Evolutionary conservation across 371 early-diverging fungal species (phyloP).

Genomic region (Mortierella polycephala): DNA sequence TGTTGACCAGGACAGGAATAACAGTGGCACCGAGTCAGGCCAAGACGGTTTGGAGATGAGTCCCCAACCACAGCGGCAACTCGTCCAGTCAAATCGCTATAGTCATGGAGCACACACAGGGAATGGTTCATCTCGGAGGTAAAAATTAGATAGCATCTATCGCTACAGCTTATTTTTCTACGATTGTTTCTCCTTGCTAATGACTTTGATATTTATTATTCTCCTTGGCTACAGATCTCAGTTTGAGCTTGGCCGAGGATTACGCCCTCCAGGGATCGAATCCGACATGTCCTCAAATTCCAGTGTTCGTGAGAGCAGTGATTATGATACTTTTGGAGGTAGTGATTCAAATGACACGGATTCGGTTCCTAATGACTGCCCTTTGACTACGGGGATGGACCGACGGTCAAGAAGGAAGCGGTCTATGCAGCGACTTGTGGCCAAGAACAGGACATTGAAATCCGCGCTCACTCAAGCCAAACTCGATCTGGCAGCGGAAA

Average conservation of each 20-base stretch:
- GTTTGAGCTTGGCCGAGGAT: constrained; percentile 3
- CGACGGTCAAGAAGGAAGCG: constrained; percentile 26
- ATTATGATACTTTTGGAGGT: constrained; percentile 31
- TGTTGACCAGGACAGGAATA: too few relatives aligned
- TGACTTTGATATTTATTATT: not conserved
- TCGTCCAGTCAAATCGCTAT: too few relatives aligned
- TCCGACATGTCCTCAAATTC: constrained; percentile 33
- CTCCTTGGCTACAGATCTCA: constrained; percentile 9
- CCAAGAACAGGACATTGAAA: constrained; percentile 43
- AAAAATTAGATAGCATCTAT: too few relatives aligned
- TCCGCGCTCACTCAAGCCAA: constrained; percentile 42
- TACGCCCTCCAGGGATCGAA: constrained; percentile 12
- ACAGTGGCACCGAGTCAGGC: too few relatives aligned
- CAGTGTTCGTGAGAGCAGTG: constrained; percentile 40
- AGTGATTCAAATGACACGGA: constrained; percentile 51
- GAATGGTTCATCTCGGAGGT: too few relatives aligned
- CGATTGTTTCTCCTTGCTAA: not conserved
- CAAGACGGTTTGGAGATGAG: too few relatives aligned
- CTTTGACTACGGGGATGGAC: constrained; percentile 15
- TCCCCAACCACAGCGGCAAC: too few relatives aligned
- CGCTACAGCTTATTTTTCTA: not conserved
- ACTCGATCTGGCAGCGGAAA: constrained; percentile 36
- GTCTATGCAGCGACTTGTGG: constrained; percentile 43
- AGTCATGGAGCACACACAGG: too few relatives aligned
- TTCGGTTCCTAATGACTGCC: constrained; percentile 14